Evolutionary conservation across 805 yeast genomes (phyloP).

Genomic region (Danielozyma ontarioensis): DNA sequence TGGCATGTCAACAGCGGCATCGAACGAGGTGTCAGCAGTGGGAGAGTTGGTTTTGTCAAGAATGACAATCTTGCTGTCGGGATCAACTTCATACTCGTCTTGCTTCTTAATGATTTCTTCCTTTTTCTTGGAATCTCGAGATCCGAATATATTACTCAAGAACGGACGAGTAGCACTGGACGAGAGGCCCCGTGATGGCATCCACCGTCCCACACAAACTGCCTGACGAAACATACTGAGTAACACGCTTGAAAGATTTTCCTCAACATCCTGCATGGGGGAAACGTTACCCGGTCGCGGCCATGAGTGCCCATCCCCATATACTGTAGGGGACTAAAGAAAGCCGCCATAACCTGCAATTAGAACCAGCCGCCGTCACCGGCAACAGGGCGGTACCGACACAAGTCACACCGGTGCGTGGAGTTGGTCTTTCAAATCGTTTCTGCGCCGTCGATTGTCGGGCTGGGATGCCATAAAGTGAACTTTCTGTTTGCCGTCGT

Average conservation of each 20-base stretch:
- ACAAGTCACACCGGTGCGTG: too few species aligned
- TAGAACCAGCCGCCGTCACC: too few species aligned
- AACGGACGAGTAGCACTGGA: slow-evolving; percentile 13
- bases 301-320: too few species aligned
- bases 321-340: too few species aligned
- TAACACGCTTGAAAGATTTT: background rate
- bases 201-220: background rate
- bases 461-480: too few species aligned
- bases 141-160: slow-evolving; percentile 30
- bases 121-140: slow-evolving; percentile 24
- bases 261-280: background rate
- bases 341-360: too few species aligned
- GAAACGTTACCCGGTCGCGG: background rate
- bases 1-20: slow-evolving; percentile 26
- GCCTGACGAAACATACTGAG: background rate
- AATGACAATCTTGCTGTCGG: slow-evolving; percentile 27
- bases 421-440: too few species aligned
- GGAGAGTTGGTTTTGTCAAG: slow-evolving; percentile 35
- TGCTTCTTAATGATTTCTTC: slow-evolving; percentile 34
- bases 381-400: too few species aligned
- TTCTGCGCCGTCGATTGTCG: too few species aligned
- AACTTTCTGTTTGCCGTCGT: too few species aligned
- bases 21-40: slow-evolving; percentile 15
- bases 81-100: slow-evolving; percentile 30
- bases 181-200: slow-evolving; percentile 4